Evolutionary conservation across 805 yeast genomes (phyloP).

Genomic region (Starmera dryadoides): DNA sequence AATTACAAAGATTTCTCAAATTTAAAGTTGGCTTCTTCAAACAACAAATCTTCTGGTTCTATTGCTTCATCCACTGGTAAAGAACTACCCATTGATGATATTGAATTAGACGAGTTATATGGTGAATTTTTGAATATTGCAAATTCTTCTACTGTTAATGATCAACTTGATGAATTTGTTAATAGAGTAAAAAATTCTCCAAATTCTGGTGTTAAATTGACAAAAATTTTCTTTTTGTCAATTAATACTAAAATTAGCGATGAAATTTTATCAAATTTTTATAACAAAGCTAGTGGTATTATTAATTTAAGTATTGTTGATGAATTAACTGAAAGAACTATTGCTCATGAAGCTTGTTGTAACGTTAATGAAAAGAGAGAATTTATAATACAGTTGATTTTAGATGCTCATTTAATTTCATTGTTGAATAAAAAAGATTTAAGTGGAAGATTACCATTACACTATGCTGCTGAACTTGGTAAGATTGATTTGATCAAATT

Average conservation of each 20-base stretch:
- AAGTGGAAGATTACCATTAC: constrained; percentile 77
- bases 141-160: constrained; percentile 26
- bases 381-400: constrained; percentile 16
- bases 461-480: constrained; percentile 70
- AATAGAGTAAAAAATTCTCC: constrained; percentile 32
- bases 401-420: constrained; percentile 15
- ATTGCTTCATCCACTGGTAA: neutral
- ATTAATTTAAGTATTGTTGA: constrained; percentile 62
- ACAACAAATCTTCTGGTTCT: neutral
- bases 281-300: constrained; percentile 27
- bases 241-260: constrained; percentile 57
- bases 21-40: constrained; percentile 7
- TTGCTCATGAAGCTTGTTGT: constrained; percentile 60
- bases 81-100: constrained; percentile 23
- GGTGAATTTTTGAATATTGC: constrained; percentile 57
- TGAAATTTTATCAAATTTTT: constrained; percentile 40
- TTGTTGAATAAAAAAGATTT: constrained; percentile 44
- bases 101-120: constrained; percentile 62
- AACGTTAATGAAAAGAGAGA: constrained; percentile 13
- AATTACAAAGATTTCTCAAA: constrained; percentile 13
- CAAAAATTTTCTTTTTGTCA: constrained; percentile 67
- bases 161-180: constrained; percentile 37
- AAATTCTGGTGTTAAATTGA: constrained; percentile 39
- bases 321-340: constrained; percentile 66
- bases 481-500: constrained; percentile 35